Evolutionary conservation across 306 rosid species (phyloP).

Genomic region (Sphenostylis stenocarpa): DNA sequence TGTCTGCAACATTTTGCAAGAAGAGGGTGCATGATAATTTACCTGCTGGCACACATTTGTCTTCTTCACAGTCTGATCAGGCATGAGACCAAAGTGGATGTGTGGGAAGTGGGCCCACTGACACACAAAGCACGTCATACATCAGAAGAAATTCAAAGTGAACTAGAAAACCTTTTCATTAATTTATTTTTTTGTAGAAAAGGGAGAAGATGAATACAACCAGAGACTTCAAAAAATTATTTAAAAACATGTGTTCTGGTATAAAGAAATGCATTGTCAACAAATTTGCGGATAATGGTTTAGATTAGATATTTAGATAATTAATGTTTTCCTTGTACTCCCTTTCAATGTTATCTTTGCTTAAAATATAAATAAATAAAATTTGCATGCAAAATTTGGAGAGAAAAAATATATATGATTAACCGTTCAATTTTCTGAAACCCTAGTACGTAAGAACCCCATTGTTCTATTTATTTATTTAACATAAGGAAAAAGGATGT

Average conservation of each 20-base stretch:
- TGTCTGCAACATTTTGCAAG: slow-evolving; percentile 37
- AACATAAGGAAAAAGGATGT: slow-evolving; percentile 15
- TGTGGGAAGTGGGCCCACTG: slow-evolving; percentile 99
- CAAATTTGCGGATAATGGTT: background rate
- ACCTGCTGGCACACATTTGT: slow-evolving; percentile 73
- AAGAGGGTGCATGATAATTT: slow-evolving; percentile 35
- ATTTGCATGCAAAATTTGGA: background rate
- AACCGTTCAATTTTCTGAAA: background rate
- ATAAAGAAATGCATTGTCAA: background rate
- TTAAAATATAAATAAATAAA: background rate
- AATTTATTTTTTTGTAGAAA: slow-evolving; percentile 21
- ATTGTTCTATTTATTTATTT: background rate
- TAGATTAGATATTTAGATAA: background rate
- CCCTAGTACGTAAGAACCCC: slow-evolving; percentile 26
- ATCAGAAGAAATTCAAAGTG: slow-evolving; percentile 32
- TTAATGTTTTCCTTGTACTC: background rate
- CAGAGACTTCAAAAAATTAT: background rate
- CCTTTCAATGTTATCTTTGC: too few relatives aligned
- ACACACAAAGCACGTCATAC: slow-evolving; percentile 37
- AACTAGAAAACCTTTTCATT: slow-evolving; percentile 20
- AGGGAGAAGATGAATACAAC: background rate
- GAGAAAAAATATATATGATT: background rate
- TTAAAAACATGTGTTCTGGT: background rate
- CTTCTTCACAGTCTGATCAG: slow-evolving; percentile 78
- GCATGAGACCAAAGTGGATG: slow-evolving; percentile 95